Base-by-base conservation (phyloP, 1,284 basidiomycete genomes). In the Fomitopsis betulina region DNA sequence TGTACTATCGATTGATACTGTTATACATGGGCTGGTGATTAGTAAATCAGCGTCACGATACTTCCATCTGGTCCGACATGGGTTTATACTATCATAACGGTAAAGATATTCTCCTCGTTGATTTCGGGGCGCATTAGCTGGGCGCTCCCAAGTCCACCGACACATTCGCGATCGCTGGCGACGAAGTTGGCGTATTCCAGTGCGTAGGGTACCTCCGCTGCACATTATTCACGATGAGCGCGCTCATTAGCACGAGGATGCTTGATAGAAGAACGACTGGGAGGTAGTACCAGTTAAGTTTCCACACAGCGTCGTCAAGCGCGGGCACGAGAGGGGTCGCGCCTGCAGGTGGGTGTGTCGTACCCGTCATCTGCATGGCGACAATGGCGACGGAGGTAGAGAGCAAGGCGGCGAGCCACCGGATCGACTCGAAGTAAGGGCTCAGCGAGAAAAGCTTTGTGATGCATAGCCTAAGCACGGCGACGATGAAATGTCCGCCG, bases 271-370 rank as follows among this genome's bases (percentile, higher is more conserved):
- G 72, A 17, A 87, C 68, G 40, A 85, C 75, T 19, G 82, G 82
- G n/a, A 88, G 69, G 61, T 81, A 82, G 52, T 81, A 80, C 86
- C 85, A 87, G 17, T 81, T 81, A 53, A 87, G 69, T 10, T 67
- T 63, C 13, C 80, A 70, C 21, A 82, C 71, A 2, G 78, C 72
- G 2, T 73, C 66, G 61, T 78, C 78, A 15, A 81, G 71, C 2
- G 80, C 77, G n/a, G 84, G 81, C 2, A 78, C 69, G 58, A 76
- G 70, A 13, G 78, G 75, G 2, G 74, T 80, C 58, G 73, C 74
- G 65, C 84, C 86, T 39, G 80, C 85, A 7, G 86, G 86, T 5
- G 85, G 86, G 67, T 87, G 85, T 1, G 79, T 79, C 0, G 82
- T 84, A 1, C 73, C 72, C 1, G 84, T 83, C 33, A 86, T 72